phyloP scores from a whole-genome alignment of 1,284 basidiomycete species.

The Fomitopsis palustris region DNA sequence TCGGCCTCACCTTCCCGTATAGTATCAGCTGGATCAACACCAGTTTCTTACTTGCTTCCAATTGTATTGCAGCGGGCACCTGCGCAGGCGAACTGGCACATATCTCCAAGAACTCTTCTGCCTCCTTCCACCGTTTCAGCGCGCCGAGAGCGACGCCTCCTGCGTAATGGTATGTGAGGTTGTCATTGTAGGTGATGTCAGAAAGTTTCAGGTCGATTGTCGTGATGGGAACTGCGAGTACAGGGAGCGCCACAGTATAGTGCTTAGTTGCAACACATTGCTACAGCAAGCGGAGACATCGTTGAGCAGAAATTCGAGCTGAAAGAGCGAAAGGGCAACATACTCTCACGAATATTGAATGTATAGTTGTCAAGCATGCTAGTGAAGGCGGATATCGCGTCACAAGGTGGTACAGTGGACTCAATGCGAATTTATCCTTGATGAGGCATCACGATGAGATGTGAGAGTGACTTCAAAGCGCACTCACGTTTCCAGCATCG shows the following conservation, averaged over 20 bases:
- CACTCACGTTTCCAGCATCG: conserved; percentile 21
- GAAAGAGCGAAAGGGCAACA: conserved; percentile 9
- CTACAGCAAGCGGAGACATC: conserved; percentile 11
- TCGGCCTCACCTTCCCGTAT: conserved; percentile 55
- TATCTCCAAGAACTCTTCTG: conserved; percentile 75
- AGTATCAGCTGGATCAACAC: conserved; percentile 71
- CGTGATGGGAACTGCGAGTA: conserved; percentile 57
- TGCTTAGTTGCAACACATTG: conserved; percentile 45
- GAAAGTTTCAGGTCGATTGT: conserved; percentile 48
- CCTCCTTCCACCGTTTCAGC: conserved; percentile 58
- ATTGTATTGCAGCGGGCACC: conserved; percentile 65
- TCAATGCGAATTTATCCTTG: conserved; percentile 44
- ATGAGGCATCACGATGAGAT: neutral
- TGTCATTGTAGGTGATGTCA: conserved; percentile 69
- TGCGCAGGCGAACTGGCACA: conserved; percentile 70
- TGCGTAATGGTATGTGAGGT: conserved; percentile 74
- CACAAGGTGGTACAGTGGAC: conserved; percentile 56
- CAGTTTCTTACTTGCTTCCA: conserved; percentile 85
- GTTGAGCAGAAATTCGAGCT: too few species aligned
- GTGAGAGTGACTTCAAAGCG: neutral
- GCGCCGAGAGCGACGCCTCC: conserved; percentile 63
- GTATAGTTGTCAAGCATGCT: conserved; percentile 65
- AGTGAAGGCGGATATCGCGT: conserved; percentile 53
- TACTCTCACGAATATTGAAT: conserved; percentile 47
- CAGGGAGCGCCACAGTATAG: conserved; percentile 51